Percentiles rank a stretch among this genome's conserved stretches.
These are phyloP conservation scores for Umbelopsis ramanniana DNA, from an alignment of 192 early-diverging fungal species.

Conservation along the genomic window DNA sequence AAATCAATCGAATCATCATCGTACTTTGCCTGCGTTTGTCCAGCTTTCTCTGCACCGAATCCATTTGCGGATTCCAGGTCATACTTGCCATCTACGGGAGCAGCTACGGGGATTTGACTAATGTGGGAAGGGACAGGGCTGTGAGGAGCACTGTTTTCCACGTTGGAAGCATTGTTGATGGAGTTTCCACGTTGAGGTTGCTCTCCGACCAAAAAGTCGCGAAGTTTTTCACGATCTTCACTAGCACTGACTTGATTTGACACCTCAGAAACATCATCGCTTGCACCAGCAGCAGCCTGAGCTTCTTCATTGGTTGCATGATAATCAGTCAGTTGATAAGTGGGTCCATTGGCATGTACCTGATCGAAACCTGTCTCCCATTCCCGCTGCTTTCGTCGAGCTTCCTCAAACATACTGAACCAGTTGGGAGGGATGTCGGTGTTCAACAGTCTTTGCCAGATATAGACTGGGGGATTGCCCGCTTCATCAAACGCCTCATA, in stretches of 20 bases:
- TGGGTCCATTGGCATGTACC: constrained; percentile 3
- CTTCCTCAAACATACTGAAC: constrained; percentile 45
- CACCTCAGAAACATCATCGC: not conserved
- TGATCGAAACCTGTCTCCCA: constrained; percentile 27
- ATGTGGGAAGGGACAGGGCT: constrained; percentile 17
- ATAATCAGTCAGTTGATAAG: constrained; percentile 11
- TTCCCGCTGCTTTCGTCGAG: constrained; percentile 33
- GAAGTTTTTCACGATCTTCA: constrained; percentile 16
- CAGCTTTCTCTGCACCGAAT: constrained; percentile 3
- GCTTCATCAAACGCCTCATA: constrained; percentile 42
- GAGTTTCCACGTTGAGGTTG: not conserved
- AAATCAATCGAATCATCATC: constrained; percentile 25
- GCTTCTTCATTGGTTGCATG: not conserved
- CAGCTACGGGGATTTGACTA: constrained; percentile 13
- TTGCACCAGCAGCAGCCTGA: not conserved
- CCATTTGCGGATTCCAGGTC: not conserved
- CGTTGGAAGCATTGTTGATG: not conserved
- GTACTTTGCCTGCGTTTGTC: constrained; percentile 18
- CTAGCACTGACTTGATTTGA: not conserved
- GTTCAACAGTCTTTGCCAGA: constrained; percentile 38
- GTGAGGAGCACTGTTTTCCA: constrained; percentile 14
- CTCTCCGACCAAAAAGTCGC: constrained; percentile 1
- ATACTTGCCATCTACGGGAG: constrained; percentile 5
- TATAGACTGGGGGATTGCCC: constrained; percentile 44
- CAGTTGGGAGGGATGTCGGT: constrained; percentile 37